Conservation (phyloP, 345 rosid genomes). For the Cardiospermum halicacabum region DNA sequence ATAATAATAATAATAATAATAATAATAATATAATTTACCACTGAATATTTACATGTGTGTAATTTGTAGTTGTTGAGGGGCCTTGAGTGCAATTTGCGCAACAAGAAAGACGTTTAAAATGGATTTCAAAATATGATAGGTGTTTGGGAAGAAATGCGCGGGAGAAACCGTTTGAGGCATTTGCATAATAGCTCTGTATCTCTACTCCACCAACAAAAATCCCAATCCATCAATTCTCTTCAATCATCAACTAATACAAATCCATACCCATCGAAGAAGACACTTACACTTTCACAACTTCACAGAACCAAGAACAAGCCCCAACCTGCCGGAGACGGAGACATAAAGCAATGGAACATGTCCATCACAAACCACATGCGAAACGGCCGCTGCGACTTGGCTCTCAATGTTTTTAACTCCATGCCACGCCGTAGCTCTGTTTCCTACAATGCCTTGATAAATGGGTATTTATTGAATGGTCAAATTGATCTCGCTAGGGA, state of each 20-base stretch:
- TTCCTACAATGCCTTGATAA: conserved; percentile 51
- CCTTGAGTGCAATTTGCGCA: too few species aligned
- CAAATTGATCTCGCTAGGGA: conserved; percentile 34
- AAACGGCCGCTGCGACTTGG: conserved; percentile 30
- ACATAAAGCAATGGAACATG: conserved; percentile 44
- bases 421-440: conserved; percentile 57
- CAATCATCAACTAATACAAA: conserved; percentile 4
- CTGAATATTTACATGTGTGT: too few species aligned
- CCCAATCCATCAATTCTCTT: conserved; percentile 9
- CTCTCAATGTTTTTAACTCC: conserved; percentile 36
- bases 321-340: conserved; percentile 23
- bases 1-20: background rate
- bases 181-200: conserved; percentile 6
- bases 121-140: background rate
- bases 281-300: conserved; percentile 13
- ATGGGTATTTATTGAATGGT: conserved; percentile 39
- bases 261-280: conserved; percentile 32
- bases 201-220: background rate
- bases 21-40: background rate
- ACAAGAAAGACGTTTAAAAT: too few species aligned
- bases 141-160: conserved; percentile 34
- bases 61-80: too few species aligned
- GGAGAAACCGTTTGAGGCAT: conserved; percentile 25
- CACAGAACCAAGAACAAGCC: conserved; percentile 15
- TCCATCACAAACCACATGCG: conserved; percentile 56